These are phyloP conservation scores for Xylaria sp. DNA, from an alignment of 2,329 filamentous ascomycete genomes.

Conservation along the genomic window DNA sequence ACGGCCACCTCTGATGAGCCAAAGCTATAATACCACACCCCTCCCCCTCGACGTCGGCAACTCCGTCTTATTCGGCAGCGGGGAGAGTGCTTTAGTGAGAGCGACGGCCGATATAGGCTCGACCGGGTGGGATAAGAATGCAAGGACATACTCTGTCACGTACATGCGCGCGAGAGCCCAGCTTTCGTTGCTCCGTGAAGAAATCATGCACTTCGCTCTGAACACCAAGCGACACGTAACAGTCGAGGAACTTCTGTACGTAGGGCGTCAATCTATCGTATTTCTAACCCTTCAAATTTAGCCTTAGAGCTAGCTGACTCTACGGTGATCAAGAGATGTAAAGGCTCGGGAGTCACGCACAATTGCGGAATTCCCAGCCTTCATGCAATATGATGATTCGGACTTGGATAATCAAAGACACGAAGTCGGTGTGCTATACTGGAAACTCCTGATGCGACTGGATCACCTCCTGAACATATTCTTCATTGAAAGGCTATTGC, in stretches of 20 bases:
- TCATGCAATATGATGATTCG: slow-evolving; percentile 47
- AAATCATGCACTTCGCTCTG: slow-evolving; percentile 63
- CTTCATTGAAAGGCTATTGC: slow-evolving; percentile 61
- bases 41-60: slow-evolving; percentile 48
- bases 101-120: slow-evolving; percentile 41
- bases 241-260: slow-evolving; percentile 43
- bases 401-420: slow-evolving; percentile 45
- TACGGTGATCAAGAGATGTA: slow-evolving; percentile 39
- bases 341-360: slow-evolving; percentile 44
- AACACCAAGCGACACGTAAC: slow-evolving; percentile 47
- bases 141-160: slow-evolving; percentile 41
- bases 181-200: slow-evolving; percentile 59
- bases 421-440: slow-evolving; percentile 45
- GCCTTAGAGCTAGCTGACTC: not conserved
- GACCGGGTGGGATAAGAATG: slow-evolving; percentile 47
- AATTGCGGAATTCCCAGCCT: slow-evolving; percentile 45
- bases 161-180: slow-evolving; percentile 39
- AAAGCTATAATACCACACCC: slow-evolving; percentile 46
- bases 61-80: slow-evolving; percentile 43
- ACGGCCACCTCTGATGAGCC: slow-evolving; percentile 47
- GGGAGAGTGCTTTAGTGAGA: slow-evolving; percentile 32
- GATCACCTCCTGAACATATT: slow-evolving; percentile 63
- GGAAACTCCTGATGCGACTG: slow-evolving; percentile 53
- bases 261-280: not conserved
- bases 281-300: not conserved